These are phyloP conservation scores for Tulasnella sp. DNA, from an alignment of 768 basidiomycete species.

Conservation along the genomic window DNA sequence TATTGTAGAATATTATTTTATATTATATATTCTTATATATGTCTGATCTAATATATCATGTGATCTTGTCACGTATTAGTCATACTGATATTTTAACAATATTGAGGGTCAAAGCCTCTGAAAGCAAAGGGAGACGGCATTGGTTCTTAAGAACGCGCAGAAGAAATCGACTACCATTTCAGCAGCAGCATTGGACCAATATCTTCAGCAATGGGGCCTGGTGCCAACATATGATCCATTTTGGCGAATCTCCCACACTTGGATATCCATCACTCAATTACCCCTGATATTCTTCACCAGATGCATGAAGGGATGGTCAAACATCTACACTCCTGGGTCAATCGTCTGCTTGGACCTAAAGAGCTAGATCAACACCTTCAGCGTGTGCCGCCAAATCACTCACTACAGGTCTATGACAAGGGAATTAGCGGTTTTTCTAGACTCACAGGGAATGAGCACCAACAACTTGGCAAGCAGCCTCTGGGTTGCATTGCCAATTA, in stretches of 20 bases:
- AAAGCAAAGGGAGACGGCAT: not conserved
- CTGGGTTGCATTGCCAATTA: not conserved
- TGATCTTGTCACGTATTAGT: too few relatives aligned
- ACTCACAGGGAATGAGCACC: constrained; percentile 14
- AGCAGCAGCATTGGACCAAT: too few relatives aligned
- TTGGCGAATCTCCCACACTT: constrained; percentile 14
- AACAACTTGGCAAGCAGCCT: constrained; percentile 11
- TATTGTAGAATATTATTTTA: too few relatives aligned
- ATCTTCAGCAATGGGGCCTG: not conserved
- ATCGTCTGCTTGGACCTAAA: not conserved
- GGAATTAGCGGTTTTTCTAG: constrained; percentile 14
- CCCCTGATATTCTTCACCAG: constrained; percentile 20
- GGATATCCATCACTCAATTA: constrained; percentile 18
- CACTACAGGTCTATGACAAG: constrained; percentile 14
- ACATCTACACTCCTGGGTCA: constrained; percentile 14
- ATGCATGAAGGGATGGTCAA: constrained; percentile 17
- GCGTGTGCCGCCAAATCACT: constrained; percentile 10
- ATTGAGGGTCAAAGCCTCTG: not conserved
- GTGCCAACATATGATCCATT: constrained; percentile 14
- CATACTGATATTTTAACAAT: too few relatives aligned
- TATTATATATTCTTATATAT: too few relatives aligned
- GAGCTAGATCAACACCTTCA: constrained; percentile 13
- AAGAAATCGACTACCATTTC: not conserved
- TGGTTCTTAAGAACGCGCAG: not conserved
- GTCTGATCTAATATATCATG: too few relatives aligned